Base-by-base conservation (phyloP, 1,284 basidiomycete genomes). In the Ustilago xerochloae region DNA sequence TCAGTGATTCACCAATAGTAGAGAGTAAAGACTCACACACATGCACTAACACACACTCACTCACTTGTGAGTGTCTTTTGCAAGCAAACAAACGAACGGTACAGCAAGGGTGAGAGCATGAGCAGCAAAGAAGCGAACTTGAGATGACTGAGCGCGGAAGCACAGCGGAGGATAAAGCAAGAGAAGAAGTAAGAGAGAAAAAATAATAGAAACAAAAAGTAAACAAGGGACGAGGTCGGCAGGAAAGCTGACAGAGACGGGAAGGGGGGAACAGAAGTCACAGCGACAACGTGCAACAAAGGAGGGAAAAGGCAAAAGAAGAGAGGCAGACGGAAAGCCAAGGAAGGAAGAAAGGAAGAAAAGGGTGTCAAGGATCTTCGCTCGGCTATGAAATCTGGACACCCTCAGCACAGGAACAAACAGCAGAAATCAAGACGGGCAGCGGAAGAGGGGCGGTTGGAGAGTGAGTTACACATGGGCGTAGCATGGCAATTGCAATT, bases 311-410 rank as follows among this genome's bases (percentile, higher is more conserved):
- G 7, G n/a, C 6, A 20, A 49, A 32, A 30, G 16, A 5, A 20
- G 26, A 36, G n/a, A 26, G 32, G 15, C 22, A 43, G 28, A 50
- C 16, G n/a, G n/a, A 45, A 51, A 51, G 39, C 5, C 18, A 15
- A 22, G 35, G n/a, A n/a, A 48, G 33, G n/a, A 43, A 6, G 12
- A 22, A 35, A 20, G 28, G 39, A 45, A 35, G 18, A 43, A 48
- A 38, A 20, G 29, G 36, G 43, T 29, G 18, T 45, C 18, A 38
- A 62, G 28, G 62, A 64, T 58, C 62, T 64, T 58, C 62, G 62
- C 62, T 64, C 55, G 62, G 62, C 55, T 64, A 64, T 20, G 45
- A 8, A 32, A 18, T n/a, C 26, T 30, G 16, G 32, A 12, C 13
- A n/a, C n/a, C n/a, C 18, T 26, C 22, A 32, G 39, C n/a, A 41